phyloP scores from a whole-genome alignment of 257 asterid species.

The Nicotiana undulata region DNA sequence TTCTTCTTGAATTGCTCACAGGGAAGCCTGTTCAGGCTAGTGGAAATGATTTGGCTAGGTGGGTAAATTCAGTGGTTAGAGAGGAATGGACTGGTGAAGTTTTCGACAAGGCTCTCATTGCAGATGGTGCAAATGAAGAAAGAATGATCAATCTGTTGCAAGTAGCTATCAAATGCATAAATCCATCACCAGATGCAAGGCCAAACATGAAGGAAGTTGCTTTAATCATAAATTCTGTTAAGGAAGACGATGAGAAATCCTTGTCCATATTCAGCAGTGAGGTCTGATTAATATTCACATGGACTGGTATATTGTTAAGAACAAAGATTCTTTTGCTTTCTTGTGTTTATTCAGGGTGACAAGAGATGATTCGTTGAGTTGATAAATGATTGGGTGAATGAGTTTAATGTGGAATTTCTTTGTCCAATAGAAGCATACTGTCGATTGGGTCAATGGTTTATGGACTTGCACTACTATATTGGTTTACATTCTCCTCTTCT shows the following conservation, averaged over 20 bases:
- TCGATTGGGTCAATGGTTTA: too few relatives aligned
- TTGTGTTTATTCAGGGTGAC: neutral
- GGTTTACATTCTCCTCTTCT: too few relatives aligned
- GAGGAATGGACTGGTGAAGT: slow-evolving; percentile 84
- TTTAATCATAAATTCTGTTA: slow-evolving; percentile 31
- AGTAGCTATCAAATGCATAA: slow-evolving; percentile 55
- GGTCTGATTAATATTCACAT: neutral
- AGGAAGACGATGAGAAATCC: slow-evolving; percentile 51
- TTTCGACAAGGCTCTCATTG: slow-evolving; percentile 42
- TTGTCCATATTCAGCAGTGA: neutral
- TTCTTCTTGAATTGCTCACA: slow-evolving; percentile 65
- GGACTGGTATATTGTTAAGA: neutral
- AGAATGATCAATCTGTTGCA: slow-evolving; percentile 59
- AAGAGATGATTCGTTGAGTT: too few relatives aligned
- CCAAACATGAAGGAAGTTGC: slow-evolving; percentile 49
- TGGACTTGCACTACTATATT: too few relatives aligned
- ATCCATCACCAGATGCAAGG: slow-evolving; percentile 33
- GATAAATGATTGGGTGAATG: too few relatives aligned
- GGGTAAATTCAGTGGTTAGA: slow-evolving; percentile 61
- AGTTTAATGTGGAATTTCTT: too few relatives aligned
- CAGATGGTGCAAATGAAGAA: slow-evolving; percentile 55
- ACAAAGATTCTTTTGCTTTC: neutral
- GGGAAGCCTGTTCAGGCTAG: slow-evolving; percentile 50
- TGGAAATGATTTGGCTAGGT: slow-evolving; percentile 47
- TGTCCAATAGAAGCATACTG: too few relatives aligned